These are phyloP conservation scores for Trichosporon coremiiforme DNA, from an alignment of 1,284 basidiomycete species.

Conservation along the genomic window DNA sequence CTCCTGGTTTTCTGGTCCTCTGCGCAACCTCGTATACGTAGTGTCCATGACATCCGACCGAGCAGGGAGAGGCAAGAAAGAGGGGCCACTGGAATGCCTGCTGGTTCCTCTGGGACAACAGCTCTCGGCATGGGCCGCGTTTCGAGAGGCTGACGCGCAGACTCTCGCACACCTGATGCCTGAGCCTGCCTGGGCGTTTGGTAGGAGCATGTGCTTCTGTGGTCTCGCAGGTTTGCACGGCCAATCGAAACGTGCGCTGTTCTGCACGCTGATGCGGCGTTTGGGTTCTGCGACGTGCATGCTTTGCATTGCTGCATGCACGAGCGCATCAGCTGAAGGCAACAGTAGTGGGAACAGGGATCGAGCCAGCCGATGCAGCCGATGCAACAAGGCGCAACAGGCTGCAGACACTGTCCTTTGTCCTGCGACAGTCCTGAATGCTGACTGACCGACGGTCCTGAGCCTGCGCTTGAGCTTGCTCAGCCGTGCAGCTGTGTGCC, in stretches of 20 bases:
- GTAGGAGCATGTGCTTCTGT: background rate
- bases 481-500: constrained; percentile 4
- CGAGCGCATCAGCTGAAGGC: background rate
- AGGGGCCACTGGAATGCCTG: background rate
- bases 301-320: background rate
- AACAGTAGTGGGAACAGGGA: background rate
- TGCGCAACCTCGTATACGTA: background rate
- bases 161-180: no score
- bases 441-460: constrained; percentile 10
- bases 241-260: constrained; percentile 2
- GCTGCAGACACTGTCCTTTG: no score
- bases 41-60: constrained; percentile 7
- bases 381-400: background rate
- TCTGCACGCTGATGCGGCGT: background rate
- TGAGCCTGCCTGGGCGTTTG: no score
- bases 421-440: background rate
- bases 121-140: background rate
- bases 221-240: background rate
- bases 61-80: background rate
- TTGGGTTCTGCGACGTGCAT: background rate
- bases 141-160: no score
- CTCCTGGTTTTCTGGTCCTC: background rate
- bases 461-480: constrained; percentile 8
- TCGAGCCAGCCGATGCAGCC: background rate
- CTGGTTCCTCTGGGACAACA: background rate